phyloP scores from a whole-genome alignment of 805 yeast species.

The Metschnikowia matae region DNA sequence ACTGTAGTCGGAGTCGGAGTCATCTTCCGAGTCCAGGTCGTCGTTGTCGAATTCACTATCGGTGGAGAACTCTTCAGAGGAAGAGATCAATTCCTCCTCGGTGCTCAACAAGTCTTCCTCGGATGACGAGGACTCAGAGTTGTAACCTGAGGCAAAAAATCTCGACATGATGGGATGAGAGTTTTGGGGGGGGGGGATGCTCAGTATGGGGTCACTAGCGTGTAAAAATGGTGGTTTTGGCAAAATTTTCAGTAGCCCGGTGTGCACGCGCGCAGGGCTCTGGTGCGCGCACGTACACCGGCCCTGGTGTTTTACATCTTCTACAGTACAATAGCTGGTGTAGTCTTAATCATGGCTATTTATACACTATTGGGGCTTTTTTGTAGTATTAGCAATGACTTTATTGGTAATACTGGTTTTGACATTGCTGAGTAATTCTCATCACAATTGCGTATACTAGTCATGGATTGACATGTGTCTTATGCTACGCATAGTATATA shows the following conservation, averaged over 20 bases:
- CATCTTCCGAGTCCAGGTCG: conserved; percentile 20
- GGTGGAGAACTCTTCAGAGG: conserved; percentile 40
- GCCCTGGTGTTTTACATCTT: not conserved
- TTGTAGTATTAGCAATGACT: too few relatives aligned
- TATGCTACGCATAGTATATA: too few relatives aligned
- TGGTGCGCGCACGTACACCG: conserved; percentile 9
- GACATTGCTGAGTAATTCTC: too few relatives aligned
- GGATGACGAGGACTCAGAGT: conserved; percentile 51
- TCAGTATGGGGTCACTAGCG: conserved; percentile 5
- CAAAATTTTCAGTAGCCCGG: conserved; percentile 13
- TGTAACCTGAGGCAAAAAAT: conserved; percentile 70
- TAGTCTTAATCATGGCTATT: too few relatives aligned
- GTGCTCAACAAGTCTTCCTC: conserved; percentile 49
- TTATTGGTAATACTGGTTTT: too few relatives aligned
- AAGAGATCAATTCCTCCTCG: conserved; percentile 56
- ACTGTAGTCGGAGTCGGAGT: conserved; percentile 35
- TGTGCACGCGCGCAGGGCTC: conserved; percentile 10
- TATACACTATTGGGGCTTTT: too few relatives aligned
- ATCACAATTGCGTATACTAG: too few relatives aligned
- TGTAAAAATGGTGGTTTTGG: conserved; percentile 2
- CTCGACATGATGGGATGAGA: conserved; percentile 63
- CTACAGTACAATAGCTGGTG: too few relatives aligned
- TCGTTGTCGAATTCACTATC: conserved; percentile 52
- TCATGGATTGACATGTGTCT: too few relatives aligned
- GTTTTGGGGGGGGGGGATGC: conserved; percentile 2